Conservation (phyloP, 169 alveolate genomes). For the Eimeria sp. region DNA sequence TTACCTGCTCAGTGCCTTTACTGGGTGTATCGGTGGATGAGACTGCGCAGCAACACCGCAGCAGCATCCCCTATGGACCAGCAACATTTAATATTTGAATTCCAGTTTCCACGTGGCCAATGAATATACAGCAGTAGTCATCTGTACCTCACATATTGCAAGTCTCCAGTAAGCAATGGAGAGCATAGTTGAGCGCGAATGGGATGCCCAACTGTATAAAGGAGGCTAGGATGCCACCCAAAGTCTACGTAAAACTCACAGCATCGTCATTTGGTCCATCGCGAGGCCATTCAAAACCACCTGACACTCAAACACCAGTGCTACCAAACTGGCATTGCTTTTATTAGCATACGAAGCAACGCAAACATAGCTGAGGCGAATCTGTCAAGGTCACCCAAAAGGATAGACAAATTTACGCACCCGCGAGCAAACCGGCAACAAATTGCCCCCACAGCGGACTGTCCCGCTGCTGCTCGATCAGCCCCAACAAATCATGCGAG, state of each 20-base stretch:
- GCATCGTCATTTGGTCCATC: slow-evolving; percentile 97
- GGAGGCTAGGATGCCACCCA: not conserved
- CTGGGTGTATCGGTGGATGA: slow-evolving; percentile 99
- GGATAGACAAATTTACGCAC: slow-evolving; percentile 15
- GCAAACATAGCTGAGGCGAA: not conserved
- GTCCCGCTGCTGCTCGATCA: slow-evolving; percentile 89
- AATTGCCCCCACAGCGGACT: slow-evolving; percentile 95
- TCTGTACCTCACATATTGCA: not conserved
- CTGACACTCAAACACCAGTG: slow-evolving; percentile 50
- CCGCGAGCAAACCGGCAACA: slow-evolving; percentile 90
- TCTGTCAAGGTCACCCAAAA: not conserved
- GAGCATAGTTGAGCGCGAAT: not conserved
- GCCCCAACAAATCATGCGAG: slow-evolving; percentile 92
- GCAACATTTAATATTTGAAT: not conserved
- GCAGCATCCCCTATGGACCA: not conserved
- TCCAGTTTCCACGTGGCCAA: not conserved
- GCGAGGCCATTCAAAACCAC: slow-evolving; percentile 89
- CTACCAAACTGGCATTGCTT: not conserved
- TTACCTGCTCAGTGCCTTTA: slow-evolving; percentile 92
- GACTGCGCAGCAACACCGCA: slow-evolving; percentile 88
- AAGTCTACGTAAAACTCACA: slow-evolving; percentile 45
- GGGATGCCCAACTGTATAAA: not conserved
- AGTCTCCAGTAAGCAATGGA: not conserved
- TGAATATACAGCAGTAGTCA: not conserved
- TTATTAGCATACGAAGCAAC: not conserved